phyloP scores from a whole-genome alignment of 75 land plant genomes.

The Azolla pinnata region DNA sequence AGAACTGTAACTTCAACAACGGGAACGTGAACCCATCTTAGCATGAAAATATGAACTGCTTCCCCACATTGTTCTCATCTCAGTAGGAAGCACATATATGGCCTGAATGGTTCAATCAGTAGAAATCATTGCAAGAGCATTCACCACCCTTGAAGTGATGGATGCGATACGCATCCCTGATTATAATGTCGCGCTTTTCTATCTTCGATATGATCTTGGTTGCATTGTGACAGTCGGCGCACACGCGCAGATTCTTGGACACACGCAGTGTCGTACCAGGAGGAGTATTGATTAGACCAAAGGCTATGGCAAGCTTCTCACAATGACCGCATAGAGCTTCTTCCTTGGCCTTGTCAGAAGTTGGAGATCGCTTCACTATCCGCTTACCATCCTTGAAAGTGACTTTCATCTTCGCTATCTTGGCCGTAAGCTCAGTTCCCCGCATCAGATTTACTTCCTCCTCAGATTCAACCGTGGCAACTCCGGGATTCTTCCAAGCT shows the following conservation, averaged over 20 bases:
- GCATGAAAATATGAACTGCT: too few species aligned
- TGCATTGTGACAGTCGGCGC: conserved; percentile 19
- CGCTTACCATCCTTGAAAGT: conserved; percentile 1
- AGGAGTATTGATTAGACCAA: conserved; percentile 3
- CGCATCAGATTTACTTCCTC: neutral
- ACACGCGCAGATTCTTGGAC: conserved; percentile 18
- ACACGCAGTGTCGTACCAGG: conserved; percentile 7
- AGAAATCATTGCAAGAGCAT: conserved; percentile 13
- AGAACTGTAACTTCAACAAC: too few species aligned
- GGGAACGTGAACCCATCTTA: too few species aligned
- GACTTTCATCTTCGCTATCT: neutral
- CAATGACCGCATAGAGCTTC: conserved; percentile 9
- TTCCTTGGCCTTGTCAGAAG: conserved; percentile 8
- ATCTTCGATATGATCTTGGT: conserved; percentile 12
- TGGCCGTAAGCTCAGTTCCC: conserved; percentile 2
- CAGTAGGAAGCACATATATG: too few species aligned
- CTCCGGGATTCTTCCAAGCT: conserved; percentile 1
- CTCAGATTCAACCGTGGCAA: neutral
- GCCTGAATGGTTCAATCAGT: too few species aligned
- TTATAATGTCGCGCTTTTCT: conserved; percentile 10
- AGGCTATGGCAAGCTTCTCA: conserved; percentile 18
- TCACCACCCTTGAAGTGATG: conserved; percentile 17
- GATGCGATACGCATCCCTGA: conserved; percentile 15
- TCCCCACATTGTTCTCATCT: too few species aligned
- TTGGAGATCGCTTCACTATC: conserved; percentile 1